Conservation (phyloP, 768 basidiomycete species). For the Agaricus sinodeliciosus region DNA sequence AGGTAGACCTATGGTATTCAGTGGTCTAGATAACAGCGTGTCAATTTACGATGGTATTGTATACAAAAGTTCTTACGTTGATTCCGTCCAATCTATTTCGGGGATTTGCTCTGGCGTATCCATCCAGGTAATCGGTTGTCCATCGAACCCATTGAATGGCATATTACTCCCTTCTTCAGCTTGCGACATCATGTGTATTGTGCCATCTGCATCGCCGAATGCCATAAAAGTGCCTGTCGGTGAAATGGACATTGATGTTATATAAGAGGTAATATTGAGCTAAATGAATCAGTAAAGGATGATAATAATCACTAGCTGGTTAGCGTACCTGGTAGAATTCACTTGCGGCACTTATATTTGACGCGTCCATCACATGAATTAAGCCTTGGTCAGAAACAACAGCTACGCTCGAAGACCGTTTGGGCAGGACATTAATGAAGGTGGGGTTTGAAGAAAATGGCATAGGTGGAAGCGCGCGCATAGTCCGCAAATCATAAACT, state of each 20-base stretch:
- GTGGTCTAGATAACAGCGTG: constrained; percentile 45
- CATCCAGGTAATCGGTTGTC: constrained; percentile 80
- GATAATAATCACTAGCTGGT: background rate
- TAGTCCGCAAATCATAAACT: constrained; percentile 81
- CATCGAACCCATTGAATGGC: constrained; percentile 88
- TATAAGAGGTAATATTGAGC: constrained; percentile 68
- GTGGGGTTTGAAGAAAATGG: constrained; percentile 84
- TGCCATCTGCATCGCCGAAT: constrained; percentile 84
- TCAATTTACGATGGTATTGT: background rate
- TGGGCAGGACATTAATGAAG: constrained; percentile 78
- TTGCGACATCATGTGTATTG: constrained; percentile 76
- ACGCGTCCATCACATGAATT: constrained; percentile 78
- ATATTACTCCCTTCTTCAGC: constrained; percentile 51
- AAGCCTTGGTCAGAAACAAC: constrained; percentile 78
- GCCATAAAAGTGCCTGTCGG: constrained; percentile 88
- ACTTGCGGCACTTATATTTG: constrained; percentile 55
- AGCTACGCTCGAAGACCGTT: constrained; percentile 64
- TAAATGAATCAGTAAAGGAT: constrained; percentile 20
- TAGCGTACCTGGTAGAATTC: constrained; percentile 77
- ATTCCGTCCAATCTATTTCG: constrained; percentile 73
- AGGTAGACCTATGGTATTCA: constrained; percentile 87
- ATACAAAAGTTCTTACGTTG: constrained; percentile 49
- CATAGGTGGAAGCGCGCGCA: constrained; percentile 78
- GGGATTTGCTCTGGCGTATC: constrained; percentile 64
- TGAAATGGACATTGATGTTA: constrained; percentile 77